phyloP scores from a whole-genome alignment of 1,284 basidiomycete genomes.

The Papiliotrema flavescens region DNA sequence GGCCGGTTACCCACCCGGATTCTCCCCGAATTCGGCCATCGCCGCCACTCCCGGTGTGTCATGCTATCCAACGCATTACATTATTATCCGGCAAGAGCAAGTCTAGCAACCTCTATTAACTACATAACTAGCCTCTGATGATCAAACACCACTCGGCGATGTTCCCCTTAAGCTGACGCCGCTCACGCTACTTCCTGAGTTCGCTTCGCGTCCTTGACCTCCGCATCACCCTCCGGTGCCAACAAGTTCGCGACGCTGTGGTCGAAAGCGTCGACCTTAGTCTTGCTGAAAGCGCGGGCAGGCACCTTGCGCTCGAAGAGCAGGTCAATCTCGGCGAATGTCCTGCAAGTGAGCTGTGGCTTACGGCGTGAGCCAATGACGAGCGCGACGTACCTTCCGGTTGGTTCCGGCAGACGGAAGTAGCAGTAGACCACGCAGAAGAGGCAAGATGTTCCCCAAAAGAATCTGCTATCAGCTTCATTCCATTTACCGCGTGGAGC shows the following conservation, averaged over 20 bases:
- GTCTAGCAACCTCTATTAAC: too few relatives aligned
- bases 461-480: constrained; percentile 17
- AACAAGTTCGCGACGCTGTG: not conserved
- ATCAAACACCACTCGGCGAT: too few relatives aligned
- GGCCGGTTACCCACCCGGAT: too few relatives aligned
- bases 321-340: constrained; percentile 50
- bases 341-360: constrained; percentile 27
- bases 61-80: too few relatives aligned
- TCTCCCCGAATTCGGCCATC: too few relatives aligned
- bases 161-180: too few relatives aligned
- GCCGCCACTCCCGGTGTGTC: too few relatives aligned
- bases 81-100: too few relatives aligned
- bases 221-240: not conserved
- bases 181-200: too few relatives aligned
- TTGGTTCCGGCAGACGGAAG: constrained; percentile 49
- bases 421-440: constrained; percentile 47
- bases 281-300: constrained; percentile 10
- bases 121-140: too few relatives aligned
- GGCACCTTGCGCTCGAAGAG: constrained; percentile 47
- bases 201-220: not conserved
- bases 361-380: not conserved
- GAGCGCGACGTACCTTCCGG: not conserved
- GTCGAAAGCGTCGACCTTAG: constrained; percentile 13
- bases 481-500: too few relatives aligned
- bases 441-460: constrained; percentile 33